Percentiles rank a stretch among this genome's conserved stretches.
Evolutionary conservation across 1,284 basidiomycete species (phyloP).

Genomic region (Sanguinoderma infundibulare): DNA sequence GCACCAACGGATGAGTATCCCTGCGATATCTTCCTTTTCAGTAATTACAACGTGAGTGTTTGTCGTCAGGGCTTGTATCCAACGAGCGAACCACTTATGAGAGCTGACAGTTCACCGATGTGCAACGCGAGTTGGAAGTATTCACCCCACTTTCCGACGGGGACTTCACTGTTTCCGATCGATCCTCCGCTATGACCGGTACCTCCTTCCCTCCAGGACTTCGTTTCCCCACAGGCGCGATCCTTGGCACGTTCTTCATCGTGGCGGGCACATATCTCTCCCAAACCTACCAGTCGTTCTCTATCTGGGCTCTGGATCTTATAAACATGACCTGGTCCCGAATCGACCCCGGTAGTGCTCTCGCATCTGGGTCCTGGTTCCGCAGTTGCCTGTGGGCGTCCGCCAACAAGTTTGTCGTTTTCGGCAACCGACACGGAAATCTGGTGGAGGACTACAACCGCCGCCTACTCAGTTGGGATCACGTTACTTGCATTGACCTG

Average conservation of each 20-base stretch:
- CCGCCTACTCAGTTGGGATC: constrained; percentile 88
- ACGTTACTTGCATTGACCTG: constrained; percentile 88
- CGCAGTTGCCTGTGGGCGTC: constrained; percentile 83
- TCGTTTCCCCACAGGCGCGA: constrained; percentile 91
- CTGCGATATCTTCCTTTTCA: constrained; percentile 81
- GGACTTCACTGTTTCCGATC: constrained; percentile 75
- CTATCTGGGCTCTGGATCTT: constrained; percentile 89
- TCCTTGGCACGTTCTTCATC: constrained; percentile 87
- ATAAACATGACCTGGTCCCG: constrained; percentile 82
- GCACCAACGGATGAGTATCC: constrained; percentile 74
- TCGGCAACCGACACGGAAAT: constrained; percentile 87
- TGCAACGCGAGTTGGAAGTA: constrained; percentile 90
- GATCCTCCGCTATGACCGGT: constrained; percentile 78
- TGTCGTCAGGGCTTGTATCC: neutral
- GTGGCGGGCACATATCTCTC: constrained; percentile 91
- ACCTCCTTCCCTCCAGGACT: constrained; percentile 86
- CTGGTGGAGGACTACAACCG: constrained; percentile 92
- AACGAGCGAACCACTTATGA: neutral
- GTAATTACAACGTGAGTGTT: constrained; percentile 83
- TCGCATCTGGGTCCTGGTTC: constrained; percentile 88
- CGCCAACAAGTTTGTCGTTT: constrained; percentile 83
- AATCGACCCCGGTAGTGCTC: constrained; percentile 81
- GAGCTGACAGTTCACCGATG: constrained; percentile 82
- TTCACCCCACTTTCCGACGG: constrained; percentile 76
- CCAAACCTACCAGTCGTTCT: constrained; percentile 88